These are phyloP conservation scores for Massospora cicadina DNA, from an alignment of 371 early-diverging fungal species.

Conservation along the genomic window DNA sequence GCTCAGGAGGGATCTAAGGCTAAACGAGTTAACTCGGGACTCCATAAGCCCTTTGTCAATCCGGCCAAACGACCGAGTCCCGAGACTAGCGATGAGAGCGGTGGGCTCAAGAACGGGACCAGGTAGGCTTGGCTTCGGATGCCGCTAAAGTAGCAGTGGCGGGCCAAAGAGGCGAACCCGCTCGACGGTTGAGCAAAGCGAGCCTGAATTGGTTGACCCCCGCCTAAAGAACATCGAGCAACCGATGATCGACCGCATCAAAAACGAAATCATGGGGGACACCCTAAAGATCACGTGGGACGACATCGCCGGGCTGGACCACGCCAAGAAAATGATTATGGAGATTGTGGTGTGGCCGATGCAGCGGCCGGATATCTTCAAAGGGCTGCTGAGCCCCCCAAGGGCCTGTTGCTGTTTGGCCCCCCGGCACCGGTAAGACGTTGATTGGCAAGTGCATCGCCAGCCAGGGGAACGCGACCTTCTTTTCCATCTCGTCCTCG, in stretches of 20 bases:
- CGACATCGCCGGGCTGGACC: conserved; percentile 80
- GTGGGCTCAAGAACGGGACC: background rate
- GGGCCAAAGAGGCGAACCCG: background rate
- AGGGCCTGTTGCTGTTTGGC: conserved; percentile 69
- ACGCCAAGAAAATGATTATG: conserved; percentile 66
- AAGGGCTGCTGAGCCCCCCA: conserved; percentile 70
- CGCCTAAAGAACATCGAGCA: conserved; percentile 61
- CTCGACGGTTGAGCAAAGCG: background rate
- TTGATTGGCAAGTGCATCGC: conserved; percentile 88
- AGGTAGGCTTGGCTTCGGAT: background rate
- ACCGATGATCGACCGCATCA: conserved; percentile 63
- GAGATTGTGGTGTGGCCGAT: conserved; percentile 81
- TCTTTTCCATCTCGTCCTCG: conserved; percentile 29
- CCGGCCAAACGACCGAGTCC: background rate
- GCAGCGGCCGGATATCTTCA: conserved; percentile 75
- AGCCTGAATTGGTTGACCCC: conserved; percentile 26
- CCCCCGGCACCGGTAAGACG: conserved; percentile 79
- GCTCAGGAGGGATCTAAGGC: background rate
- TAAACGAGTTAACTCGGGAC: background rate
- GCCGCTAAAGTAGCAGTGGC: background rate
- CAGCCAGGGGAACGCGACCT: conserved; percentile 11
- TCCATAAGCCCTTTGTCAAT: background rate
- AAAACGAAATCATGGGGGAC: conserved; percentile 36
- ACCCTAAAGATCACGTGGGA: conserved; percentile 37
- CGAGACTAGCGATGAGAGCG: conserved; percentile 1